These are phyloP conservation scores for Myriosclerotinia curreyana DNA, from an alignment of 2,329 filamentous ascomycete species.

Conservation along the genomic window DNA sequence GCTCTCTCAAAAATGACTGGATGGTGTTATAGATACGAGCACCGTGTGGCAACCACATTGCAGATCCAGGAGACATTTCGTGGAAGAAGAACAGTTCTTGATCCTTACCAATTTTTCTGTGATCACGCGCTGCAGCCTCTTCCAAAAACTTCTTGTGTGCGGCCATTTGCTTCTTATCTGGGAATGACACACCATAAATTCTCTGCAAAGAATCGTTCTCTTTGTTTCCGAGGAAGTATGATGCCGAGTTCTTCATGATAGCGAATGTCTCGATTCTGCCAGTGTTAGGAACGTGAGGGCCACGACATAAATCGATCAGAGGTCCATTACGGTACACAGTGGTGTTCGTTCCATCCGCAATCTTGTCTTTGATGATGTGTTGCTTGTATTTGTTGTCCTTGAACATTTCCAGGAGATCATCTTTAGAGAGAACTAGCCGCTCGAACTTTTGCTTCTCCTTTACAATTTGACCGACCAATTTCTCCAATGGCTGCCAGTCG, in stretches of 20 bases:
- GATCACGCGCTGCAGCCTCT: slow-evolving; percentile 96
- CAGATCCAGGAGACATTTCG: slow-evolving; percentile 85
- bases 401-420: slow-evolving; percentile 93
- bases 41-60: slow-evolving; percentile 90
- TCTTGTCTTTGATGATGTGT: slow-evolving; percentile 92
- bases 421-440: slow-evolving; percentile 82
- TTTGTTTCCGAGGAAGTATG: slow-evolving; percentile 92
- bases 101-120: slow-evolving; percentile 88
- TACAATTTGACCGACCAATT: slow-evolving; percentile 75
- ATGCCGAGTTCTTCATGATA: slow-evolving; percentile 74
- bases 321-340: slow-evolving; percentile 92
- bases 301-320: slow-evolving; percentile 91
- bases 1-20: slow-evolving; percentile 72
- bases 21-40: slow-evolving; percentile 91
- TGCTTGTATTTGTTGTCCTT: slow-evolving; percentile 98
- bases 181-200: slow-evolving; percentile 94
- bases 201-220: slow-evolving; percentile 93
- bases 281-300: slow-evolving; percentile 91
- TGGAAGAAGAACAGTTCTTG: slow-evolving; percentile 99
- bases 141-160: slow-evolving; percentile 94
- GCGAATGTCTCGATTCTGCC: slow-evolving; percentile 92
- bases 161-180: slow-evolving; percentile 90
- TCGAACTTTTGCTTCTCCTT: slow-evolving; percentile 98
- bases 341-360: slow-evolving; percentile 82
- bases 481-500: slow-evolving; percentile 85